Percentiles rank a stretch among this genome's conserved stretches.
phyloP scores from a whole-genome alignment of 208 protist genomes.

The Herpetomonas samuelpessoai region DNA sequence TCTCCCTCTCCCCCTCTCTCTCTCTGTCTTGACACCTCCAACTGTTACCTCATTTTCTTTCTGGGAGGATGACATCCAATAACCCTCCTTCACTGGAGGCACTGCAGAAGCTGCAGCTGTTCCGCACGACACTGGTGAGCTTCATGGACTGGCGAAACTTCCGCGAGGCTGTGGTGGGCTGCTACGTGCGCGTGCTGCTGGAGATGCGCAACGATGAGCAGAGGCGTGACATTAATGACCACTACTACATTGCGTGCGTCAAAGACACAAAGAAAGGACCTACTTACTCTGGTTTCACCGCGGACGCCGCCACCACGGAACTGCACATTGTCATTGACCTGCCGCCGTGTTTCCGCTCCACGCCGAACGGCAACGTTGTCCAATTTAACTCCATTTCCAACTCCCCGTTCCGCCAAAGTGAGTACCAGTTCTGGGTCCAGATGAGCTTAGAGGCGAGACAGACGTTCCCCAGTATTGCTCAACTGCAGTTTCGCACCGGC shows the following conservation, averaged over 20 bases:
- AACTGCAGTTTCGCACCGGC: constrained; percentile 78
- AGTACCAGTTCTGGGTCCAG: constrained; percentile 87
- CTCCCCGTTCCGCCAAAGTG: constrained; percentile 71
- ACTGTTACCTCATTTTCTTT: constrained; percentile 16
- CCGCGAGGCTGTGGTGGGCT: constrained; percentile 76
- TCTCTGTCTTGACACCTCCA: constrained; percentile 1
- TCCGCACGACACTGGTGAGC: constrained; percentile 81
- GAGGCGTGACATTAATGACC: constrained; percentile 68
- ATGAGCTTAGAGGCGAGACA: constrained; percentile 51
- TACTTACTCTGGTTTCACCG: constrained; percentile 87
- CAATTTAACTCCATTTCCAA: constrained; percentile 92
- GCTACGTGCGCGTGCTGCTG: constrained; percentile 88
- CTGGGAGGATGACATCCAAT: constrained; percentile 17
- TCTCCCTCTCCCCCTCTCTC: constrained; percentile 7
- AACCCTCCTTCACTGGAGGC: constrained; percentile 58
- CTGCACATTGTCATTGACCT: constrained; percentile 90
- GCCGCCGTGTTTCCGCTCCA: constrained; percentile 83
- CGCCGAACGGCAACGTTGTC: constrained; percentile 83
- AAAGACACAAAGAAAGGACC: constrained; percentile 73
- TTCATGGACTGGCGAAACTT: constrained; percentile 88
- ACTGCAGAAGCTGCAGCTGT: constrained; percentile 82
- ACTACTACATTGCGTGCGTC: constrained; percentile 89
- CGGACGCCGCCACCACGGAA: constrained; percentile 75
- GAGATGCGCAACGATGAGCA: constrained; percentile 85
- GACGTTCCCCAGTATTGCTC: constrained; percentile 64